Conservation (phyloP, 2,329 filamentous ascomycete genomes). For the Ophiostoma novo-ulmi region DNA sequence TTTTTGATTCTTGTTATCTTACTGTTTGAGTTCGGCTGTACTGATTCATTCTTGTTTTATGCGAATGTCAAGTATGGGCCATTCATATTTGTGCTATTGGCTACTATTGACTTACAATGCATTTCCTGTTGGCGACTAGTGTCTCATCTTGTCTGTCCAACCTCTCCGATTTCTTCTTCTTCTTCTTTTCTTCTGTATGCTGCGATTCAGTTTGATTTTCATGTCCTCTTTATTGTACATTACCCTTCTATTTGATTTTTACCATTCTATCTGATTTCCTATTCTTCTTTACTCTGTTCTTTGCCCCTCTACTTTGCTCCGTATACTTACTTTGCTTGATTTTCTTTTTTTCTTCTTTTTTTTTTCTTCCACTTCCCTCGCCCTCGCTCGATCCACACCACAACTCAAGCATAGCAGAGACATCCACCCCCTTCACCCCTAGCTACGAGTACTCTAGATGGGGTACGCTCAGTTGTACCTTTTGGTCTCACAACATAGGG, state of each 20-base stretch:
- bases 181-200: not conserved
- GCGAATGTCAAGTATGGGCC: not conserved
- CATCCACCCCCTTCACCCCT: constrained; percentile 19
- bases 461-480: not conserved
- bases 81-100: not conserved
- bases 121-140: not conserved
- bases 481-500: not conserved
- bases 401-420: constrained; percentile 4
- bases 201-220: not conserved
- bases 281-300: not conserved
- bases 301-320: not conserved
- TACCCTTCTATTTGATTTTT: not conserved
- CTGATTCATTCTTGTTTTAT: not conserved
- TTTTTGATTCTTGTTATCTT: not conserved
- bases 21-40: not conserved
- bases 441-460: not conserved
- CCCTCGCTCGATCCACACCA: constrained; percentile 13
- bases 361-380: constrained; percentile 9
- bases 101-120: constrained; percentile 3
- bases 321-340: not conserved
- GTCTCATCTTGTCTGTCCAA: not conserved
- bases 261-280: not conserved
- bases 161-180: not conserved
- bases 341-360: not conserved
- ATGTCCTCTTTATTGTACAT: not conserved